Evolutionary conservation across 192 early-diverging fungal genomes (phyloP).

Genomic region (Coemansia sp.): DNA sequence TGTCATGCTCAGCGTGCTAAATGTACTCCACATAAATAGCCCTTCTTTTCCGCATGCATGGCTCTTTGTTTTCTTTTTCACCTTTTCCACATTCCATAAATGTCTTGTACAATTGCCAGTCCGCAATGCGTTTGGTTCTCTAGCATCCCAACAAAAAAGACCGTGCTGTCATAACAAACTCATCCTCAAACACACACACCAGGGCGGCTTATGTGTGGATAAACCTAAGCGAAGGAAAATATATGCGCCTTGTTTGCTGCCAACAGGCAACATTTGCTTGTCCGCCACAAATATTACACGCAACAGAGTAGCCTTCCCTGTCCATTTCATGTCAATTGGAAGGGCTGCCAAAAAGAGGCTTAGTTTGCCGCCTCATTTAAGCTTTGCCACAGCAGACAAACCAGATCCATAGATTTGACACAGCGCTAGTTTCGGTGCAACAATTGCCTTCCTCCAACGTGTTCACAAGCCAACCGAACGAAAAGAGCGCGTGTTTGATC

Average conservation of each 20-base stretch:
- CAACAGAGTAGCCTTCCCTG: not conserved
- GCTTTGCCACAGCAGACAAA: not conserved
- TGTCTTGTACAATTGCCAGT: slow-evolving; percentile 4
- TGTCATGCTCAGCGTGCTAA: not conserved
- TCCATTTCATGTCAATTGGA: not conserved
- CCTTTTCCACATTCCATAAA: not conserved
- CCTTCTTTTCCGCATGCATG: not conserved
- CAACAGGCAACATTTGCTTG: not conserved
- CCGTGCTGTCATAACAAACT: not conserved
- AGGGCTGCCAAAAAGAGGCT: not conserved
- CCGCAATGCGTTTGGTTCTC: not conserved
- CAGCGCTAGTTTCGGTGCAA: not conserved
- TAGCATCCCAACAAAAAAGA: not conserved
- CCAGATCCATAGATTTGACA: not conserved
- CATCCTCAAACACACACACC: not conserved
- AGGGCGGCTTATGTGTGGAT: not conserved
- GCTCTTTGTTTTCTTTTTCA: not conserved
- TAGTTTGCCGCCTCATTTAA: not conserved
- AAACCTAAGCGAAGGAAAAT: not conserved
- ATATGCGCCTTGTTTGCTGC: not conserved
- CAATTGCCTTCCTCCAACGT: not conserved
- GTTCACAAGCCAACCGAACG: not conserved
- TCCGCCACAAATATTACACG: slow-evolving; percentile 1
- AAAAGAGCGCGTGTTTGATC: too few relatives aligned
- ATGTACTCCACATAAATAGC: not conserved